Conservation (phyloP, 352 stramenopile genomes). For the Globisporangium solare region DNA sequence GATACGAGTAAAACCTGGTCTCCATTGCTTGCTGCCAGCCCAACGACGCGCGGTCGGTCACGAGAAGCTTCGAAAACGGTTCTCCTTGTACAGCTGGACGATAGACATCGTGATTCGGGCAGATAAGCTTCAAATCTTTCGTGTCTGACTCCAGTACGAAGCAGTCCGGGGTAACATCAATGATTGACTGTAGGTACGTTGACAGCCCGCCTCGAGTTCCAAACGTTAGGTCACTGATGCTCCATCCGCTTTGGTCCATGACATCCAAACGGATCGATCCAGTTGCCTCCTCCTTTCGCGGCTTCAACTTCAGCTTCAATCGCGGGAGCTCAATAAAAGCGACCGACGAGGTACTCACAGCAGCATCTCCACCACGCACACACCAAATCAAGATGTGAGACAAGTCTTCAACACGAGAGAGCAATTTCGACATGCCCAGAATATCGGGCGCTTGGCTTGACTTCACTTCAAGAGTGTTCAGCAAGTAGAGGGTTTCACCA, state of each 20-base stretch:
- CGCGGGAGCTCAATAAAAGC: constrained; percentile 96
- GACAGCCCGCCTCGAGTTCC: constrained; percentile 23
- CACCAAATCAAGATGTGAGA: constrained; percentile 98
- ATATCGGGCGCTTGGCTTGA: constrained; percentile 36
- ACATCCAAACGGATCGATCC: constrained; percentile 56
- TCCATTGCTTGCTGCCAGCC: constrained; percentile 88
- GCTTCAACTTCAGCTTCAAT: constrained; percentile 94
- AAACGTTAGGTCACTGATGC: constrained; percentile 66
- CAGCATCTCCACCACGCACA: background rate
- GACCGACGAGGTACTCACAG: constrained; percentile 47
- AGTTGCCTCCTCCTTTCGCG: constrained; percentile 41
- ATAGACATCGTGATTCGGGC: constrained; percentile 81
- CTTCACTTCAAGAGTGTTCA: constrained; percentile 91
- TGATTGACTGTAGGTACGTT: constrained; percentile 46
- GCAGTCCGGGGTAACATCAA: constrained; percentile 53
- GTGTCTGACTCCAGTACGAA: constrained; percentile 77
- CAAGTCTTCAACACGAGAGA: constrained; percentile 94
- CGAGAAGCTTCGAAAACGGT: constrained; percentile 75
- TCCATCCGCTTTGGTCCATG: constrained; percentile 82
- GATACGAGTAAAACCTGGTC: constrained; percentile 96
- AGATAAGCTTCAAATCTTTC: constrained; percentile 72
- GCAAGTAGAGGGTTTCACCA: constrained; percentile 83
- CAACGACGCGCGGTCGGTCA: constrained; percentile 71
- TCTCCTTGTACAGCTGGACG: constrained; percentile 66
- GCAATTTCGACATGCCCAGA: constrained; percentile 77